These are phyloP conservation scores for Ophiostoma montium DNA, from an alignment of 2,329 filamentous ascomycete genomes.

Conservation along the genomic window DNA sequence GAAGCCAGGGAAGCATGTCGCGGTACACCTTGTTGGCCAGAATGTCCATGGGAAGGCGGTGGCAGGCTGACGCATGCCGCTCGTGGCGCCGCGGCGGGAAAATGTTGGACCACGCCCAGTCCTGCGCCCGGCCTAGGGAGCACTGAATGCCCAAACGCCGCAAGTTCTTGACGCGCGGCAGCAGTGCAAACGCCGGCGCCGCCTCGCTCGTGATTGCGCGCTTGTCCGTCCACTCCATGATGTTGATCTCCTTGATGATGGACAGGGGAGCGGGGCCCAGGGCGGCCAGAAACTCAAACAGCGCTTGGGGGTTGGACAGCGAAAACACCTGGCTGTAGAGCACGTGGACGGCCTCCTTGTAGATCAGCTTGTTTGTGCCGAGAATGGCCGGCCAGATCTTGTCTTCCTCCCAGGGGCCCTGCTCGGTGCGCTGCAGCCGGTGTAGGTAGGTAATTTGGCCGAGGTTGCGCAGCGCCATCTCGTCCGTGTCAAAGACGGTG, in stretches of 20 bases:
- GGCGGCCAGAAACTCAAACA: background rate
- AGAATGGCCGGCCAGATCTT: slow-evolving; percentile 1
- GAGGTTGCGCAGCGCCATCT: background rate
- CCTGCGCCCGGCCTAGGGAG: background rate
- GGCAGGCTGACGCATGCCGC: background rate
- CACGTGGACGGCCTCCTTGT: background rate
- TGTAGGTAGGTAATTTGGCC: background rate
- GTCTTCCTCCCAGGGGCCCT: background rate
- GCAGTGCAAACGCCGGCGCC: background rate
- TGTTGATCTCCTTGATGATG: background rate
- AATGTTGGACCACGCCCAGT: slow-evolving; percentile 6
- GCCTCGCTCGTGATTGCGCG: background rate
- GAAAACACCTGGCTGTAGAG: slow-evolving; percentile 3
- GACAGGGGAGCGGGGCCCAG: background rate
- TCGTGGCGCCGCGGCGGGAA: background rate
- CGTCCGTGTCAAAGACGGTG: background rate
- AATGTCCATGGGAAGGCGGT: background rate
- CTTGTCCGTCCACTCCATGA: slow-evolving; percentile 1
- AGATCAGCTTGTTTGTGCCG: background rate
- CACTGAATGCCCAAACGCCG: background rate
- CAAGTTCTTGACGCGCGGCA: background rate
- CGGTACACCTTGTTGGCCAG: slow-evolving; percentile 3
- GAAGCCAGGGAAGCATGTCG: slow-evolving; percentile 2
- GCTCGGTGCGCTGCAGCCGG: background rate
- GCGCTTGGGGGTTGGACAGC: background rate